Conservation (phyloP, 192 early-diverging fungal species). For the Backusella australiensis region DNA sequence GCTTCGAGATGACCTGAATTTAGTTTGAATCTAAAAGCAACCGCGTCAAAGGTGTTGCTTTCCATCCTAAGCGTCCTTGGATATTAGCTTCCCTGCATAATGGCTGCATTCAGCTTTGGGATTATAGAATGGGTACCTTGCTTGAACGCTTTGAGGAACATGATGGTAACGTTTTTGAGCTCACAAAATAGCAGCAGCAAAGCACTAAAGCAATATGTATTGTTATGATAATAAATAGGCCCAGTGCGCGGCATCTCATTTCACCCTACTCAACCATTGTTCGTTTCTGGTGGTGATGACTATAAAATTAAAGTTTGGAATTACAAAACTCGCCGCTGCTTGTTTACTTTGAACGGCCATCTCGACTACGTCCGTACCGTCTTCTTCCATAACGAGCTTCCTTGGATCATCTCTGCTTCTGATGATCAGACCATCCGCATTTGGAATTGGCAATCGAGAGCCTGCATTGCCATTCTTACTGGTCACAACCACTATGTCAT, state of each 20-base stretch:
- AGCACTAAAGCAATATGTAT: background rate
- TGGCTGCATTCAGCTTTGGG: constrained; percentile 98
- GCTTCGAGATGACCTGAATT: constrained; percentile 3
- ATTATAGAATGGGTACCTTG: constrained; percentile 98
- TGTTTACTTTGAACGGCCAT: constrained; percentile 97
- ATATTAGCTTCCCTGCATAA: constrained; percentile 96
- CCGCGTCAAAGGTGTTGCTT: constrained; percentile 93
- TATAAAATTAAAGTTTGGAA: constrained; percentile 99
- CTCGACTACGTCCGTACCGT: constrained; percentile 97
- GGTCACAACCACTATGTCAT: constrained; percentile 99
- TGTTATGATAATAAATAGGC: constrained; percentile 46
- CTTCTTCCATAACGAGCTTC: constrained; percentile 95
- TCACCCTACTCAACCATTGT: constrained; percentile 93
- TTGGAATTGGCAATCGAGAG: constrained; percentile 99
- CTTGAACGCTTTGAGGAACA: constrained; percentile 99
- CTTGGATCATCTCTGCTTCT: constrained; percentile 96
- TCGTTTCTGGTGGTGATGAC: constrained; percentile 98
- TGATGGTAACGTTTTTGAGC: constrained; percentile 67
- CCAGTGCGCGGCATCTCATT: constrained; percentile 97
- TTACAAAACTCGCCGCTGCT: constrained; percentile 93
- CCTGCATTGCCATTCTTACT: constrained; percentile 95
- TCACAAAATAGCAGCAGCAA: background rate
- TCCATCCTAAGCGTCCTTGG: constrained; percentile 98
- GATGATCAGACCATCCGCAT: constrained; percentile 99
- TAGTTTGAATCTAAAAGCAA: constrained; percentile 99